These are phyloP conservation scores for Neonectria neomacrospora DNA, from an alignment of 2,329 filamentous ascomycete species.

Conservation along the genomic window DNA sequence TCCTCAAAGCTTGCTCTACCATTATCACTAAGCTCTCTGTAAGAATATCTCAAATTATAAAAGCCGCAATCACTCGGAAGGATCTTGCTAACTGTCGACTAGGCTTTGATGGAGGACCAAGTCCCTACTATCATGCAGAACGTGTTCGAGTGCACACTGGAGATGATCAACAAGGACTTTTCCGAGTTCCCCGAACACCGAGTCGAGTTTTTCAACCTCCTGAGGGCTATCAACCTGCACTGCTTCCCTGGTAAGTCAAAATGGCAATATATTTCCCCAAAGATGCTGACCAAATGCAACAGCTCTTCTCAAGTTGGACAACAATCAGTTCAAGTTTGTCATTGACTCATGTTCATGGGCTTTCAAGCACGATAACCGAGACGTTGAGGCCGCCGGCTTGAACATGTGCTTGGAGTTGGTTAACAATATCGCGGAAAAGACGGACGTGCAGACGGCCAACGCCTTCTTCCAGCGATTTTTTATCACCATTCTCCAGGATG, in stretches of 20 bases:
- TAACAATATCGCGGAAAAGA: constrained; percentile 95
- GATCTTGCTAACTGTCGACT: constrained; percentile 22
- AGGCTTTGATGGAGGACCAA: constrained; percentile 98
- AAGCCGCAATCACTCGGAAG: neutral
- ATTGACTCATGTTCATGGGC: constrained; percentile 99
- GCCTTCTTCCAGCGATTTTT: constrained; percentile 99
- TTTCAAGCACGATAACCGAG: constrained; percentile 99
- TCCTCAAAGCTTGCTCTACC: constrained; percentile 96
- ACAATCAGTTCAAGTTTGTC: constrained; percentile 98
- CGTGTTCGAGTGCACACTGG: constrained; percentile 96
- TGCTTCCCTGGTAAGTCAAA: constrained; percentile 80
- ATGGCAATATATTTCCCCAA: neutral
- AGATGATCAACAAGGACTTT: constrained; percentile 99
- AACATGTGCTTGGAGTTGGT: constrained; percentile 99
- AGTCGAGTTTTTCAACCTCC: constrained; percentile 98
- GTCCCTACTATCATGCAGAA: constrained; percentile 98
- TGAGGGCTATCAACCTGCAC: constrained; percentile 94
- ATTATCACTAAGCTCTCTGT: constrained; percentile 97
- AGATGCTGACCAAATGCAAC: constrained; percentile 9
- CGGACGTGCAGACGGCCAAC: constrained; percentile 85
- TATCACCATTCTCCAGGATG: constrained; percentile 93
- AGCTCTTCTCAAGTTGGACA: constrained; percentile 91
- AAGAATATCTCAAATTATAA: constrained; percentile 57
- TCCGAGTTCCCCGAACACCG: constrained; percentile 98
- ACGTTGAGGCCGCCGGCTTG: constrained; percentile 94